These are phyloP conservation scores for Camellia sinensis DNA, from an alignment of 148 eudicot species.

Conservation along the genomic window DNA sequence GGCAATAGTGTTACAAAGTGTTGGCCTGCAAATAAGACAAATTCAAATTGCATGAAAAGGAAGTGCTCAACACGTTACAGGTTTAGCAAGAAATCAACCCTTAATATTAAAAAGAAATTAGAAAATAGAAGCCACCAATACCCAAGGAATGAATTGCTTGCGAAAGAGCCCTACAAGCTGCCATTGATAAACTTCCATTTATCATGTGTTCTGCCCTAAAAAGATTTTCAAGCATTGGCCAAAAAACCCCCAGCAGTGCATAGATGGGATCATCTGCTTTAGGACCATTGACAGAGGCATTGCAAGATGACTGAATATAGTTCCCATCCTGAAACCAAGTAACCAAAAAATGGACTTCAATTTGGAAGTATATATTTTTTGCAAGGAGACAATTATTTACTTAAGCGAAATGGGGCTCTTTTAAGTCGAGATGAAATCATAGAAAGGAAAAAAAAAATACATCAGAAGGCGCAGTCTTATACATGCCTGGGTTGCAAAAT, in stretches of 20 bases:
- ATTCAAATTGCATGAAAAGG: constrained; percentile 8
- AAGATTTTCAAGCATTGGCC: constrained; percentile 91
- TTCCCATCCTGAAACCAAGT: constrained; percentile 60
- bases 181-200: constrained; percentile 64
- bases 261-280: constrained; percentile 57
- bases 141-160: constrained; percentile 89
- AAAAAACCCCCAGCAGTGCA: constrained; percentile 60
- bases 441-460: background rate
- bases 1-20: constrained; percentile 69
- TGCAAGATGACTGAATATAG: constrained; percentile 68
- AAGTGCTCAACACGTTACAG: constrained; percentile 2
- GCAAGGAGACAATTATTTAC: background rate
- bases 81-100: constrained; percentile 6
- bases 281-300: constrained; percentile 40
- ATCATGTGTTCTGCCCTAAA: constrained; percentile 69
- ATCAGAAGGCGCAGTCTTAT: background rate
- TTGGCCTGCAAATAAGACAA: constrained; percentile 53
- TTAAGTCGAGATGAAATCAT: background rate
- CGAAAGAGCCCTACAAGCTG: constrained; percentile 90
- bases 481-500: background rate
- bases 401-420: background rate
- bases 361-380: background rate
- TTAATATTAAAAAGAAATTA: background rate
- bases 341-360: constrained; percentile 9
- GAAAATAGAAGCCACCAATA: constrained; percentile 25